Percentiles rank a stretch among this genome's conserved stretches.
Evolutionary conservation across 192 early-diverging fungal genomes (phyloP).

Genomic region (Mortierella claussenii): DNA sequence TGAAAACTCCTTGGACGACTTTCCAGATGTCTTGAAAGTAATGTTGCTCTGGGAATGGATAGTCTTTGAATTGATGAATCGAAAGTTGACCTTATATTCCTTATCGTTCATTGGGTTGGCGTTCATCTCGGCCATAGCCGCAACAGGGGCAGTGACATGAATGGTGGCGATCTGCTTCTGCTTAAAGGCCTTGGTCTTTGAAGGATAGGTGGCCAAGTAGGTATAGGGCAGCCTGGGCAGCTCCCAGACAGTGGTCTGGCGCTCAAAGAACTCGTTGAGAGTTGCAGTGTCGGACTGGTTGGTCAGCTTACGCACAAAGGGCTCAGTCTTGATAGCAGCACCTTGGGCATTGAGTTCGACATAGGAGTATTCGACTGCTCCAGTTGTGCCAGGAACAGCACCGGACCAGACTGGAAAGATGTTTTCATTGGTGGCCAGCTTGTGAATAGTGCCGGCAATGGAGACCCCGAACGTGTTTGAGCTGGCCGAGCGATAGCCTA

Average conservation of each 20-base stretch:
- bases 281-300: constrained; percentile 15
- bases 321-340: constrained; percentile 12
- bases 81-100: constrained; percentile 39
- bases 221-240: constrained; percentile 58
- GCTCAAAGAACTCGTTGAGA: constrained; percentile 61
- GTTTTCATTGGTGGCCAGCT: constrained; percentile 2
- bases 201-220: constrained; percentile 55
- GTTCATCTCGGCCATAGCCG: constrained; percentile 36
- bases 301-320: constrained; percentile 18
- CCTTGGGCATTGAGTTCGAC: constrained; percentile 14
- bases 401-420: constrained; percentile 29
- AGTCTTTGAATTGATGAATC: constrained; percentile 52
- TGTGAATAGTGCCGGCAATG: constrained; percentile 8
- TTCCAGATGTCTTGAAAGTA: constrained; percentile 50
- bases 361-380: constrained; percentile 22
- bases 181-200: constrained; percentile 52
- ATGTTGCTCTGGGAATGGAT: constrained; percentile 33
- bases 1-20: constrained; percentile 53
- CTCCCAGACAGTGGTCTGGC: constrained; percentile 49
- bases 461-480: constrained; percentile 15
- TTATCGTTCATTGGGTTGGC: constrained; percentile 25
- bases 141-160: constrained; percentile 40
- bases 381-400: constrained; percentile 7
- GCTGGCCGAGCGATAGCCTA: constrained; percentile 2
- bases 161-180: constrained; percentile 60